These are phyloP conservation scores for Yamadazyma triangularis DNA, from an alignment of 1,139 yeast genomes.

Conservation along the genomic window DNA sequence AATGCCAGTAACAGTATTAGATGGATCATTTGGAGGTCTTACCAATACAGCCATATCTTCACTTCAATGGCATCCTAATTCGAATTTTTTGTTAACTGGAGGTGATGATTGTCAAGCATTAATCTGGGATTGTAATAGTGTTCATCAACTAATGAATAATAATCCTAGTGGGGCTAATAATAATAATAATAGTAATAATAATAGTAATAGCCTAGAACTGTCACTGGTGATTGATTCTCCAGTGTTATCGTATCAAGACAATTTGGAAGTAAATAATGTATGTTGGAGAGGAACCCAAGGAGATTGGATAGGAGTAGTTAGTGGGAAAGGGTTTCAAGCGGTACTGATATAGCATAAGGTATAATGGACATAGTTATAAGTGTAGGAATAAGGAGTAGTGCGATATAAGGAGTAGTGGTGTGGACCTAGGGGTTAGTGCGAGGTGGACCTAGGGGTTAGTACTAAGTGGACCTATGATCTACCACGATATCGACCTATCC, in stretches of 20 bases:
- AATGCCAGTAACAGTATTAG: slow-evolving; percentile 62
- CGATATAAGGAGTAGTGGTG: too few relatives aligned
- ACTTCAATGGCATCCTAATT: slow-evolving; percentile 80
- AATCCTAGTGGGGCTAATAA: background rate
- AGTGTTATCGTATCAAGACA: slow-evolving; percentile 53
- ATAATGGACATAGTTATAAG: too few relatives aligned
- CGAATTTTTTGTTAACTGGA: slow-evolving; percentile 65
- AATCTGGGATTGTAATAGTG: slow-evolving; percentile 66
- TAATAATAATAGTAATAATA: slow-evolving; percentile 1
- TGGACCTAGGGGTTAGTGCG: too few relatives aligned
- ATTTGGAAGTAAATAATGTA: slow-evolving; percentile 67
- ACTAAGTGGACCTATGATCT: too few relatives aligned
- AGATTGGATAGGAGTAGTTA: slow-evolving; percentile 77
- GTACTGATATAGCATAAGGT: slow-evolving; percentile 35
- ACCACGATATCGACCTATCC: too few relatives aligned
- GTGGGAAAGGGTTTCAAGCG: slow-evolving; percentile 80
- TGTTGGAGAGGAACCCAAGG: slow-evolving; percentile 66
- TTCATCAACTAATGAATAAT: slow-evolving; percentile 12
- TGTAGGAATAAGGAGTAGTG: too few relatives aligned
- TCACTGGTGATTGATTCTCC: slow-evolving; percentile 29
- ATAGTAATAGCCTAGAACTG: slow-evolving; percentile 2
- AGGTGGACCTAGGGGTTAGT: too few relatives aligned
- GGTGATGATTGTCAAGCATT: slow-evolving; percentile 90
- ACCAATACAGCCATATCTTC: slow-evolving; percentile 59
- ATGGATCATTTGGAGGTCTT: slow-evolving; percentile 55